A percentile compares a stretch with the other conserved stretches of the same genome.
Evolutionary conservation across 306 rosid species (phyloP).

Genomic region (Crataegus laevigata): DNA sequence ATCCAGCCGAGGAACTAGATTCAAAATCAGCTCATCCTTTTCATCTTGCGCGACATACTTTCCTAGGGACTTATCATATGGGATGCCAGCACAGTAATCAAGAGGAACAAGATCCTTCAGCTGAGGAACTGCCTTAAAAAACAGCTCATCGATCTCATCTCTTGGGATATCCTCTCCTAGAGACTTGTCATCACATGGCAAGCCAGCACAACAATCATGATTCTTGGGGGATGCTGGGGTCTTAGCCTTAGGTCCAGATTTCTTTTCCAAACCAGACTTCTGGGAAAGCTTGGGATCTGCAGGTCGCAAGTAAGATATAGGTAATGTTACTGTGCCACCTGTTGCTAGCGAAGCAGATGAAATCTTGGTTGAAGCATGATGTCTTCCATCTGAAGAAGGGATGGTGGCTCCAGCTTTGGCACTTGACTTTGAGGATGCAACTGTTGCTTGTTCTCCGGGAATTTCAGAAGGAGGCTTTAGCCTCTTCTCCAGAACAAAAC

Average conservation of each 20-base stretch:
- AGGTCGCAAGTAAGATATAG: conserved; percentile 13
- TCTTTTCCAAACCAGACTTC: not conserved
- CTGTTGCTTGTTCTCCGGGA: conserved; percentile 25
- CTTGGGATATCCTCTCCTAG: conserved; percentile 34
- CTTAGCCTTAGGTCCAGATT: conserved; percentile 13
- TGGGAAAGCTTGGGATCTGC: conserved; percentile 10
- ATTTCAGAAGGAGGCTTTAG: conserved; percentile 33
- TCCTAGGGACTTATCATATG: conserved; percentile 37
- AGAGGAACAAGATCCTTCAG: conserved; percentile 24
- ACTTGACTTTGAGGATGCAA: conserved; percentile 24
- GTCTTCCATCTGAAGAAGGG: conserved; percentile 17
- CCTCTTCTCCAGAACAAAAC: conserved; percentile 41
- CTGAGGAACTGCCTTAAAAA: conserved; percentile 37
- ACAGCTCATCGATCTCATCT: conserved; percentile 39
- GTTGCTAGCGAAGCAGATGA: conserved; percentile 20
- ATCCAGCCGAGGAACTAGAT: conserved; percentile 35
- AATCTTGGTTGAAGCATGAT: not conserved
- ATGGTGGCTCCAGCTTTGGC: not conserved
- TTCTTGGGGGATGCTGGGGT: conserved; percentile 16
- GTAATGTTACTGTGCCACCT: conserved; percentile 22
- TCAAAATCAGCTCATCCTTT: conserved; percentile 41
- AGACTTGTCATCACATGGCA: conserved; percentile 37
- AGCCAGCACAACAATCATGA: conserved; percentile 33
- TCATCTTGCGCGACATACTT: conserved; percentile 36
- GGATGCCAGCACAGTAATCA: conserved; percentile 40